Conservation (phyloP, 1,284 basidiomycete genomes). For the Pseudozyma tsukubaensis region DNA sequence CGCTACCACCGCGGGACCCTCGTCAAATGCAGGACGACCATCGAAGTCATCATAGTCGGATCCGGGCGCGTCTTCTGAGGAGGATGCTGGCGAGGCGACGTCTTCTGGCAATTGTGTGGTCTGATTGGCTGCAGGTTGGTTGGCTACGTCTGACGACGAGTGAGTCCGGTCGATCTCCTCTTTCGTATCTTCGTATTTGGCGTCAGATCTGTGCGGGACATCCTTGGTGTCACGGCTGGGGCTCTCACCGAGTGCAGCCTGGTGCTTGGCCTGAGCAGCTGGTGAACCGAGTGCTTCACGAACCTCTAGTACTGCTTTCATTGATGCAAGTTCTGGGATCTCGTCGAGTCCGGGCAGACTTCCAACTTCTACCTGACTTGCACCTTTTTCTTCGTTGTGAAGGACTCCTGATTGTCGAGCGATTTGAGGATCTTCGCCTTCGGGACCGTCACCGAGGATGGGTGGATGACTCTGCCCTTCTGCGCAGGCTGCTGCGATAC, state of each 20-base stretch:
- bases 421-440: not conserved
- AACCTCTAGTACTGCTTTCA: constrained; percentile 2
- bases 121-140: not conserved
- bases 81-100: constrained; percentile 37
- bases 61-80: constrained; percentile 34
- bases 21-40: not conserved
- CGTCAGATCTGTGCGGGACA: not conserved
- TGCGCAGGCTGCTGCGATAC: constrained; percentile 3
- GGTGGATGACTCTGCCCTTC: not conserved
- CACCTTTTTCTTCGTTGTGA: not conserved
- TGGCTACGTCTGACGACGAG: not conserved
- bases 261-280: not conserved
- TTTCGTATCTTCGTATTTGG: not conserved
- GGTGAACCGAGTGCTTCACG: constrained; percentile 7
- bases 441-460: not conserved
- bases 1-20: not conserved
- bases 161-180: not conserved
- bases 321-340: constrained; percentile 8
- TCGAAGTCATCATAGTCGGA: constrained; percentile 33
- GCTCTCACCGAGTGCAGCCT: not conserved
- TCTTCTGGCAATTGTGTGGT: not conserved
- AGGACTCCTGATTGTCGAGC: not conserved
- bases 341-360: constrained; percentile 7
- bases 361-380: not conserved
- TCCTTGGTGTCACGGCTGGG: not conserved